Evolutionary conservation across 139 green algal genomes (phyloP), one percentile per base, ranked within the genome.

Genomic region (Chlorella sp.): DNA sequence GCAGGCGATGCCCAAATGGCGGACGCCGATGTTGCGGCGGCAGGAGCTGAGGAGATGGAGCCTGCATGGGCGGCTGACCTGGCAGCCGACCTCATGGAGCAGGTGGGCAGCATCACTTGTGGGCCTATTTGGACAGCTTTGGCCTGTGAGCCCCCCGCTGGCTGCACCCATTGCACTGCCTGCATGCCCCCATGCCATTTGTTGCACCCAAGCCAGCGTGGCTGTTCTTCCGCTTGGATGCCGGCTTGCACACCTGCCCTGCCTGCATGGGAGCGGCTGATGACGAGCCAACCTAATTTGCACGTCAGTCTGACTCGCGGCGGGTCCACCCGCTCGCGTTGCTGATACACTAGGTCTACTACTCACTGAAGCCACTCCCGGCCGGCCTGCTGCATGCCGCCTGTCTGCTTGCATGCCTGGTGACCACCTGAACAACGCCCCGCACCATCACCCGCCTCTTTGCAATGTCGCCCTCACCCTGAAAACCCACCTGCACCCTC

Each of bases 301-400:
- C 92, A 95, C 92, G 92, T 94, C 92, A 95, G 90, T 88, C 92
- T 91, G 87, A 94, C 43, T 32, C 64, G 3, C 32, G 32, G 34
- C 64, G 64, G 64, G 64, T 36, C 14, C 30, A 41, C 32, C 28
- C 13, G 3, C 72, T 40, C 14, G 44, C 56, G 72, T 34, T 78
- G 72, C 43, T 60, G 51, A 60, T 60, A 60, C 9, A 60, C 51
- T 60, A 60, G 51, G 51, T 44, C 32, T 65, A 44, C 28, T 90
- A 88, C 44, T 65, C 24, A 60, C 74, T 24, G 74, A 80, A 80
- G 72, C 72, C 72, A 60, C 72, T 46, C 16, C 46, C 22, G 34
- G 32, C 16, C 19, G 16, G 30, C 13, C 20, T 16, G 1, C 14
- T n/a, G 44, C 32, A 16, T 7, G 0, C 19, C 46, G 17, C 74